Percentiles rank a stretch among this genome's conserved stretches.
phyloP scores from a whole-genome alignment of 441 rosid genomes.

The California macrophylla region DNA sequence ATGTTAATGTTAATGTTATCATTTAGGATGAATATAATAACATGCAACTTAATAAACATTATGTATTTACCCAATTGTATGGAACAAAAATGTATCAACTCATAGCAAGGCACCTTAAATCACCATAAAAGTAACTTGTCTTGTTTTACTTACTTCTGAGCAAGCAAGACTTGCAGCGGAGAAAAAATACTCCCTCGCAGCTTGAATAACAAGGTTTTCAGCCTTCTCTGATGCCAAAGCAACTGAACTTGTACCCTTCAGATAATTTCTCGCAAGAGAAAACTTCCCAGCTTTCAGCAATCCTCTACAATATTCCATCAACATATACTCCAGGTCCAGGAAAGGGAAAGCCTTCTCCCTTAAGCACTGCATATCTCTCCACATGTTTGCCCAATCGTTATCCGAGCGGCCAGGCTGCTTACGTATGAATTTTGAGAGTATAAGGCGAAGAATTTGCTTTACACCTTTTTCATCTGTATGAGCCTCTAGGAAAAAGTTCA shows the following conservation, averaged over 20 bases:
- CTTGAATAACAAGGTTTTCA: conserved; percentile 85
- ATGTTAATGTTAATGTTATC: no score
- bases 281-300: conserved; percentile 93
- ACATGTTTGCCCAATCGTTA: conserved; percentile 98
- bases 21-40: neutral
- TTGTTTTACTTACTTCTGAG: conserved; percentile 58
- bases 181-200: conserved; percentile 89
- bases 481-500: conserved; percentile 65
- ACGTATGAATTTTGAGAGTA: conserved; percentile 87
- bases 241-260: conserved; percentile 83
- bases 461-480: conserved; percentile 77
- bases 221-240: conserved; percentile 76
- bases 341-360: conserved; percentile 86
- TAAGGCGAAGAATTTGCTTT: conserved; percentile 84
- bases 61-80: neutral
- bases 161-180: conserved; percentile 85
- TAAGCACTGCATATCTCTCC: conserved; percentile 84
- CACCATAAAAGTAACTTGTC: neutral
- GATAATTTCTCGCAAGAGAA: conserved; percentile 89
- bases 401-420: conserved; percentile 77
- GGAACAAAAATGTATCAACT: conserved; percentile 2
- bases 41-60: neutral
- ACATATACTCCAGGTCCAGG: conserved; percentile 79
- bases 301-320: conserved; percentile 92
- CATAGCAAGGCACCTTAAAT: conserved; percentile 12